Evolutionary conservation across 2,329 filamentous ascomycete genomes (phyloP), one percentile per base, ranked within the genome.

Genomic region (Microsporum canis): DNA sequence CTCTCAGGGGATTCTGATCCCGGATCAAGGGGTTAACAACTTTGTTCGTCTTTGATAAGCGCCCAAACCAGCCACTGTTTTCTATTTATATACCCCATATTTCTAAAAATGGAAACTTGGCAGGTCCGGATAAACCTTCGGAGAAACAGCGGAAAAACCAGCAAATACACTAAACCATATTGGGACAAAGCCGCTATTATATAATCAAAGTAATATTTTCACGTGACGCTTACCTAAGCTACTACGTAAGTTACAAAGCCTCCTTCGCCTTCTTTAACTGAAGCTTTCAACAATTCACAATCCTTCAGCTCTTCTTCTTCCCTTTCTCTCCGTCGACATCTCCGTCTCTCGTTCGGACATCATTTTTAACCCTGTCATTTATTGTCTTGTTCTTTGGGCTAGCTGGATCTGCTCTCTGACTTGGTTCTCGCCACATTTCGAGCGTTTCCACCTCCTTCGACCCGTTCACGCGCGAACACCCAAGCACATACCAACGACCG

Each of bases 321-420:
- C 29, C 56, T 45, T 27, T 38, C 41, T 34, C 33, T 31, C 10
- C 17, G 23, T 49, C 56, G 57, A 29, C 55, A 4, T 14, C 36
- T 56, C 55, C n/a, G 12, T 43, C 39, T 43, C 55, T 57, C 55
- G 36, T 57, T 57, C 36, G 39, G 23, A n/a, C 29, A 27, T 57
- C 29, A 39, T 57, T 57, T 33, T 43, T 57, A 57, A 17, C 8
- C 17, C 39, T 43, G 34, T 57, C 34, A 14, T 33, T 57, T 34
- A 29, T 6, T 57, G 17, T 38, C 14, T 23, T 27, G 33, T 39
- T 56, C 5, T 57, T 36, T 57, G 23, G 55, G 36, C 55, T 43
- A 57, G 55, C 55, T 43, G 55, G 34, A 43, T 57, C 55, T 57
- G 55, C 55, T 57, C 55, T 57, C 31, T 36, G 23, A 34, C 27